These are phyloP conservation scores for Capsella bursapastoris DNA, from an alignment of 345 rosid species.

Conservation along the genomic window DNA sequence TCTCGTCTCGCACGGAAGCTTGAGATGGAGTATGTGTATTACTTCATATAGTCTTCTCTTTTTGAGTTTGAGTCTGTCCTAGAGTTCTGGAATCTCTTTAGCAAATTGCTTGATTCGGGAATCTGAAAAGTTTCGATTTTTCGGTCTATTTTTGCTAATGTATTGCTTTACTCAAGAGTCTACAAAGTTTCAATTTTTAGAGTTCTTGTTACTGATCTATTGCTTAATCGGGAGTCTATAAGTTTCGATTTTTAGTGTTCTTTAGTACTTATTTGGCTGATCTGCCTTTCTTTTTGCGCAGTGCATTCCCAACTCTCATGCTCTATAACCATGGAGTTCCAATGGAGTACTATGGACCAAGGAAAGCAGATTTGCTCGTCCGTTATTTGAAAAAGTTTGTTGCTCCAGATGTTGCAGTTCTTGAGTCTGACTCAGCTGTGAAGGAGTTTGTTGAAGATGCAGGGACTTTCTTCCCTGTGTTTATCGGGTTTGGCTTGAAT, in stretches of 20 bases:
- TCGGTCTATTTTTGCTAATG: not conserved
- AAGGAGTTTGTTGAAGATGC: slow-evolving; percentile 73
- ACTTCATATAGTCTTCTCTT: not conserved
- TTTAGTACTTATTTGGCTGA: not conserved
- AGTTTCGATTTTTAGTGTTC: not conserved
- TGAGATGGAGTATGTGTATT: slow-evolving; percentile 64
- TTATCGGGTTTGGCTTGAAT: slow-evolving; percentile 77
- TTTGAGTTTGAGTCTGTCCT: not conserved
- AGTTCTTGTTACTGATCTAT: not conserved
- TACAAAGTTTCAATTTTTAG: not conserved
- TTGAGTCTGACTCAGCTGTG: slow-evolving; percentile 65
- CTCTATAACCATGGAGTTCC: slow-evolving; percentile 84
- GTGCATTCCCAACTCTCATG: slow-evolving; percentile 88
- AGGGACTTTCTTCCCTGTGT: slow-evolving; percentile 74
- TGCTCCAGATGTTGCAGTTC: slow-evolving; percentile 83
- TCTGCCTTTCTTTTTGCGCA: slow-evolving; percentile 36
- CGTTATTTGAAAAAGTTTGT: slow-evolving; percentile 87
- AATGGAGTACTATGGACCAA: slow-evolving; percentile 83
- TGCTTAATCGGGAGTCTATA: not conserved
- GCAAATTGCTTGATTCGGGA: not conserved
- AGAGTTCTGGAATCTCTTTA: not conserved
- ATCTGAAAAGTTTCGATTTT: not conserved
- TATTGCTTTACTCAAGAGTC: not conserved
- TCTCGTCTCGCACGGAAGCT: slow-evolving; percentile 35
- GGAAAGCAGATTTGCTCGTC: slow-evolving; percentile 83